Conservation (phyloP, 345 rosid species). For the Pugionium cornutum region DNA sequence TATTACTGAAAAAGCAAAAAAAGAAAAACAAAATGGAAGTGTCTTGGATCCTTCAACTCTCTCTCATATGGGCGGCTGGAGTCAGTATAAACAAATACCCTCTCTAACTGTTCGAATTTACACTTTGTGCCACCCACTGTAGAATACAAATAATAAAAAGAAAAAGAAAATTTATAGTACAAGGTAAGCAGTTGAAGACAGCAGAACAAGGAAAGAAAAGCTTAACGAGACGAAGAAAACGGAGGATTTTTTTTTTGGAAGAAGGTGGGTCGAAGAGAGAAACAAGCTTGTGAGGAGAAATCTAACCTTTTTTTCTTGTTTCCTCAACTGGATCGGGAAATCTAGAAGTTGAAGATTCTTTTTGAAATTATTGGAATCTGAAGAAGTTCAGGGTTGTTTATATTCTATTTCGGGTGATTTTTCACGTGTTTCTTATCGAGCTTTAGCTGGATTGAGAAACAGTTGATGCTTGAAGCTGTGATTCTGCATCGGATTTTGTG, state of each 20-base stretch:
- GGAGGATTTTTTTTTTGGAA: constrained; percentile 17
- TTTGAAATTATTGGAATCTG: constrained; percentile 28
- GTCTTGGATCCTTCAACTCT: constrained; percentile 69
- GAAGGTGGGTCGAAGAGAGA: neutral
- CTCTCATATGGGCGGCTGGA: constrained; percentile 52
- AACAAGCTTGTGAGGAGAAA: neutral
- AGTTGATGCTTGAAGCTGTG: constrained; percentile 27
- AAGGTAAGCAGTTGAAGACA: constrained; percentile 40
- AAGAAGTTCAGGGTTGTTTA: neutral
- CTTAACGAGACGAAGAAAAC: constrained; percentile 33
- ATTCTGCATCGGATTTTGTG: neutral
- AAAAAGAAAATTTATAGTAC: constrained; percentile 36
- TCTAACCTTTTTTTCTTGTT: constrained; percentile 2
- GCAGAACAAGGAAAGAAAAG: constrained; percentile 5
- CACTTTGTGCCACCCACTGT: constrained; percentile 51
- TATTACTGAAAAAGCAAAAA: neutral
- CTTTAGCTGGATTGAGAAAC: constrained; percentile 4
- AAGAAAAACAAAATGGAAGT: constrained; percentile 15
- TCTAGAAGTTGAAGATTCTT: constrained; percentile 31
- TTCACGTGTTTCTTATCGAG: neutral
- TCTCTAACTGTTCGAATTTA: constrained; percentile 45
- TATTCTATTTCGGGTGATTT: constrained; percentile 2
- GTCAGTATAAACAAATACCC: constrained; percentile 34
- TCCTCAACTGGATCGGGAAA: constrained; percentile 27
- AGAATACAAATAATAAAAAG: constrained; percentile 19